Conservation (phyloP, 2,329 filamentous ascomycete genomes). For the Colletotrichum theobromicola region DNA sequence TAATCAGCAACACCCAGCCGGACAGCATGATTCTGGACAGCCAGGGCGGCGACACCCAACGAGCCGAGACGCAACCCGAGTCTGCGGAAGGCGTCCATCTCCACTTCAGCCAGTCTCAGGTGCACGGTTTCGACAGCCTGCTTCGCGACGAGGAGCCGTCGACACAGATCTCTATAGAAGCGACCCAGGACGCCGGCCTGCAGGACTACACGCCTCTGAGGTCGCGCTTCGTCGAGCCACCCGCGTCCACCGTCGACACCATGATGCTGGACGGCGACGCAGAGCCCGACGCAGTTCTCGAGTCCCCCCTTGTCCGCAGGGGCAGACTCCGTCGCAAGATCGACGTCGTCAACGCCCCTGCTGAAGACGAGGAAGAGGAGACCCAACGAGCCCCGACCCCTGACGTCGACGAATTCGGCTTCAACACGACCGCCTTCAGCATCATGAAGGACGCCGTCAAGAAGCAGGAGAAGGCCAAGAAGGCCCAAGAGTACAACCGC, state of each 20-base stretch:
- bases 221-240: constrained; percentile 67
- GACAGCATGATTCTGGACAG: constrained; percentile 59
- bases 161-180: constrained; percentile 74
- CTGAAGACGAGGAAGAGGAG: constrained; percentile 46
- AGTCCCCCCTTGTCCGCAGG: constrained; percentile 70
- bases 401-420: constrained; percentile 39
- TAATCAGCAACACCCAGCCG: constrained; percentile 64
- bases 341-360: constrained; percentile 40
- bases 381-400: constrained; percentile 14
- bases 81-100: constrained; percentile 48
- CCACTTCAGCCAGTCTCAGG: constrained; percentile 65
- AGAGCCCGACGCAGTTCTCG: constrained; percentile 47
- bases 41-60: constrained; percentile 43
- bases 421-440: constrained; percentile 63
- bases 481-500: constrained; percentile 71
- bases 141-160: constrained; percentile 43
- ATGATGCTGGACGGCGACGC: constrained; percentile 54
- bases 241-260: constrained; percentile 75
- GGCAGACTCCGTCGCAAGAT: constrained; percentile 56
- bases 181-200: constrained; percentile 83
- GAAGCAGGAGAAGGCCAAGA: constrained; percentile 57
- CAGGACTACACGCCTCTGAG: constrained; percentile 74
- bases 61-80: constrained; percentile 40
- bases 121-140: constrained; percentile 63
- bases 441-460: constrained; percentile 72